These are phyloP conservation scores for Coccomyxa sp. DNA, from an alignment of 139 green algal genomes.

Conservation along the genomic window DNA sequence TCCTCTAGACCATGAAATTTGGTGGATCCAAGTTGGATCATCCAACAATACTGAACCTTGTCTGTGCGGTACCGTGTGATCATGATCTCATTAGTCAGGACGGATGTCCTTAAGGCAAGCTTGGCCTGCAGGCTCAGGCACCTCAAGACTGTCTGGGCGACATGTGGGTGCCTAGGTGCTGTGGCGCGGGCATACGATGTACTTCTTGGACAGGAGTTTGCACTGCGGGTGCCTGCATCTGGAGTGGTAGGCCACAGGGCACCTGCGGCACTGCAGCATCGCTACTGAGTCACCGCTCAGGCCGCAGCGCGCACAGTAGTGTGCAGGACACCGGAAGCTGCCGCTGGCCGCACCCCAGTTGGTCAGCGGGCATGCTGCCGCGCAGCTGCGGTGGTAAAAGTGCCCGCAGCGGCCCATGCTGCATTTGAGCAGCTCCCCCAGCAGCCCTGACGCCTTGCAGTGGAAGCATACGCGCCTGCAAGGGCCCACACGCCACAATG, in stretches of 20 bases:
- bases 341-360: neutral
- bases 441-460: constrained; percentile 21
- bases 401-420: constrained; percentile 25
- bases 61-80: no score
- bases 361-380: constrained; percentile 7
- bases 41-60: no score
- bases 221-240: constrained; percentile 14
- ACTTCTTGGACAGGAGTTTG: constrained; percentile 19
- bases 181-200: constrained; percentile 23
- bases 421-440: constrained; percentile 32
- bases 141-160: no score
- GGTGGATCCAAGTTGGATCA: no score
- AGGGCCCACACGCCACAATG: constrained; percentile 8
- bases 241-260: constrained; percentile 30
- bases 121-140: no score
- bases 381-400: constrained; percentile 29
- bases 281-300: constrained; percentile 27
- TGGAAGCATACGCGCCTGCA: constrained; percentile 9
- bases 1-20: no score
- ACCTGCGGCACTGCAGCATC: constrained; percentile 40
- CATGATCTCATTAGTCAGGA: no score
- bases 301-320: constrained; percentile 40
- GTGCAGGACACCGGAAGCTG: constrained; percentile 31
- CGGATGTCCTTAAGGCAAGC: no score
- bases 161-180: no score